These are phyloP conservation scores for Penicillium macrosclerotiorum DNA, from an alignment of 495 filamentous ascomycete genomes.

Conservation along the genomic window DNA sequence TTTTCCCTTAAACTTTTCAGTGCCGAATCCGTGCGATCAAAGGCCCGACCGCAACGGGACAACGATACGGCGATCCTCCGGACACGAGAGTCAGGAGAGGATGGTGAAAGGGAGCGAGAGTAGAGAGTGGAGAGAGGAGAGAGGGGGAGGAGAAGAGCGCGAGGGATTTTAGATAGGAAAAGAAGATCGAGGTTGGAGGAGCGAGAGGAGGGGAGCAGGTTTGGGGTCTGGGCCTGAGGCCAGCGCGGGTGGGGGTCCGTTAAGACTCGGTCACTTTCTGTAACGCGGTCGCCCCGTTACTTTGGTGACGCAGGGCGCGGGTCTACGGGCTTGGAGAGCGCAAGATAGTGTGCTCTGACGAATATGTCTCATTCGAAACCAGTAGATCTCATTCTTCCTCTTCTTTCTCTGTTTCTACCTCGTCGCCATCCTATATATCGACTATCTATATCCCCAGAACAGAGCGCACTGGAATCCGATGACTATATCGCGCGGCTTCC, in stretches of 20 bases:
- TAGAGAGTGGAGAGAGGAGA: conserved; percentile 12
- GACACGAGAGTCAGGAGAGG: conserved; percentile 1
- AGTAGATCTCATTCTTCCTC: no score
- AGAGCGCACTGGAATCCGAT: no score
- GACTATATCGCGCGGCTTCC: no score
- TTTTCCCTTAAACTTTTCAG: conserved; percentile 20
- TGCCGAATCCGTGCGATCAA: conserved; percentile 29
- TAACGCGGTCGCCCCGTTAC: no score
- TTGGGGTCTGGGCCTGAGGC: conserved; percentile 22
- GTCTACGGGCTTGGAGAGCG: no score
- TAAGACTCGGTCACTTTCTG: no score
- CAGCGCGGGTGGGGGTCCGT: conserved; percentile 5
- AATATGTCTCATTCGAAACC: no score
- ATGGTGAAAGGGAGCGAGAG: conserved; percentile 5
- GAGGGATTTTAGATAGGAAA: conserved; percentile 21
- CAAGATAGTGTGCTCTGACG: no score
- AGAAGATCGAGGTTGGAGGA: conserved; percentile 11
- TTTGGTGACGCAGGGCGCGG: no score
- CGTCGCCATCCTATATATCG: no score
- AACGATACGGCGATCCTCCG: conserved; percentile 9
- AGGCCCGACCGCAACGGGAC: conserved; percentile 12
- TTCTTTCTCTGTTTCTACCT: neutral
- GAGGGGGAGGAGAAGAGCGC: conserved; percentile 15
- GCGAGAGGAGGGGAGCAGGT: conserved; percentile 7
- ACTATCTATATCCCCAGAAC: no score